Evolutionary conservation across 345 rosid species (phyloP), one percentile per base, ranked within the genome.

Genomic region (Eucalyptus tenuipes): DNA sequence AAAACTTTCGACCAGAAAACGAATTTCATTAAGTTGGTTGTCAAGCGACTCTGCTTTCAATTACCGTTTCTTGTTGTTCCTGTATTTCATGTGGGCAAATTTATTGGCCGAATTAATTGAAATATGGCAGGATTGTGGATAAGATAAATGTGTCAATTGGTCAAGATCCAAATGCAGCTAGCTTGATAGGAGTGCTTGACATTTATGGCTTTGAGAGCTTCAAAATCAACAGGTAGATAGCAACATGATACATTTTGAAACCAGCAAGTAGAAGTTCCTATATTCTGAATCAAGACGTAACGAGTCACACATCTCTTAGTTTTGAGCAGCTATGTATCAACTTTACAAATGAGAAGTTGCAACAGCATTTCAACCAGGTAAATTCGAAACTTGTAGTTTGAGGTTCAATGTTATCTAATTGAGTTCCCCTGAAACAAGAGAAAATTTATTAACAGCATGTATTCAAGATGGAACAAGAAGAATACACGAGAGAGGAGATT

Each of bases 401-500:
- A 71, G 13, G 81, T 71, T 33, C 81, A 71, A 37, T 9, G 25
- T 71, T 71, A 18, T 37, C 81, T 71, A 17, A 71, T 17, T 71
- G 81, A 71, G 44, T 17, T 71, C 81, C 44, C 81, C 44, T 68
- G 44, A 71, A 71, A 71, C 81, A 71, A 71, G 11, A 71, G n/a
- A 71, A 68, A 17, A 47, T n/a, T 88, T 88, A 40, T 88, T n/a
- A 88, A 93, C 98, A 98, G 99, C 99, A 98, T 90, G 99, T 98
- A 89, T 98, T 98, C 91, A 98, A 98, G 94, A 98, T 96, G 99
- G 99, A 98, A 91, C 99, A 98, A 92, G 99, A 98, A 92, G 99
- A 98, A 89, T 98, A 98, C 89, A 96, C 98, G 49, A 98, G 95
- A 91, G 99, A 98, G 92, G 99, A 97, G 95, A 98, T 98, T 91